Percentiles rank a stretch among this genome's conserved stretches.
Conservation (phyloP, 2,329 filamentous ascomycete species). For the Xylariaceae sp. region DNA sequence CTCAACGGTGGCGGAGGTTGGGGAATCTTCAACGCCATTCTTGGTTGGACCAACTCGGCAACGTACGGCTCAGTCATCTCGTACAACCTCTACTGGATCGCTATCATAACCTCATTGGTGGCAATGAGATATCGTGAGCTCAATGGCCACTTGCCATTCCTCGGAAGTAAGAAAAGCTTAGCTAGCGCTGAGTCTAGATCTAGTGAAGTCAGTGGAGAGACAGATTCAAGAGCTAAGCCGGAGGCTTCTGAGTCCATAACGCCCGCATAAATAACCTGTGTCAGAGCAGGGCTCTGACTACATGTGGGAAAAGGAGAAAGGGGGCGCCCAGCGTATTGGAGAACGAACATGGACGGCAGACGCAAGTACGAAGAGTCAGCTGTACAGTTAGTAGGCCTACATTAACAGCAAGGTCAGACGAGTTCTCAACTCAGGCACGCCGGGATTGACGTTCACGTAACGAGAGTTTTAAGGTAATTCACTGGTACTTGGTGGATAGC, state of each 20-base stretch:
- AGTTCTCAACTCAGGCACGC: too few species aligned
- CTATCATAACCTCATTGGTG: conserved; percentile 69
- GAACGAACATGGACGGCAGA: too few species aligned
- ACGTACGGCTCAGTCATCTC: conserved; percentile 87
- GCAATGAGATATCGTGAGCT: conserved; percentile 71
- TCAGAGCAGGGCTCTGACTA: neutral
- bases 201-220: neutral
- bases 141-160: conserved; percentile 57
- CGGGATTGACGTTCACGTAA: too few species aligned
- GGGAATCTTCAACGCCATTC: conserved; percentile 85
- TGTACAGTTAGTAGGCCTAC: too few species aligned
- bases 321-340: neutral
- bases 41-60: conserved; percentile 88
- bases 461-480: too few species aligned
- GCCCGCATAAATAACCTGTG: neutral
- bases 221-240: neutral
- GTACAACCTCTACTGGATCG: conserved; percentile 88
- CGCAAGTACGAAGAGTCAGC: too few species aligned
- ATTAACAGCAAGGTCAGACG: too few species aligned
- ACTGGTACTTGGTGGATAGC: too few species aligned
- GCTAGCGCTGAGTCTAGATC: conserved; percentile 3
- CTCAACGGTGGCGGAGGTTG: conserved; percentile 78
- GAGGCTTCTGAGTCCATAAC: conserved; percentile 10
- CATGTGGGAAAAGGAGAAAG: neutral
- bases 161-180: conserved; percentile 32